Base-by-base conservation (phyloP, 31 red algal genomes). In the Pterothamnion heteromorphum region DNA sequence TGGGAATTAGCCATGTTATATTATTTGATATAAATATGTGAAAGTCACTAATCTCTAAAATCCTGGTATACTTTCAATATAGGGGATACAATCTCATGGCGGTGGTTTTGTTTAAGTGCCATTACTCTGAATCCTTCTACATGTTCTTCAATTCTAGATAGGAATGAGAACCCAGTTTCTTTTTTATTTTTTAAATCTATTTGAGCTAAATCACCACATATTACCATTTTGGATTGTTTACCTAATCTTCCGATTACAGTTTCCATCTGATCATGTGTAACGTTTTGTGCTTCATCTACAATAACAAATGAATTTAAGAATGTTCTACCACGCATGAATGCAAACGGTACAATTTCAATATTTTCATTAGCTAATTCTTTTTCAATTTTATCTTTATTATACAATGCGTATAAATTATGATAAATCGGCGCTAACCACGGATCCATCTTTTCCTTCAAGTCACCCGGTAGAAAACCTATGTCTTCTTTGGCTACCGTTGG, bases 221-320 rank as follows among this genome's bases (percentile, higher is more conserved):
- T 41, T 23, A 93, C 35, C 22, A 34, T 44, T 74, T 80, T 43
- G 23, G 84, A 74, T 27, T 39, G 57, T 37, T 26, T 18, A 76
- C 92, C 92, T 32, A 89, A 20, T 22, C 92, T 21, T 14, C 83
- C 88, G 36, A 93, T 23, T 20, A 93, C 20, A n/a, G 43, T 89
- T 72, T 88, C 71, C 92, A 93, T 93, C 51, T 93, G 92, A 33
- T 27, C 30, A 28, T 43, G 33, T 33, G 92, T 89, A 22, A 80
- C 86, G 44, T 92, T 92, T 87, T 92, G 91, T 23, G 34, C 39
- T 87, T 92, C 91, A 87, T 92, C 91, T 27, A 92, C 39, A 72
- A 92, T 92, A 31, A 92, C 37, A 43, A 44, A 86, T 22, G 91
- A 23, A 35, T 87, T 33, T 21, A 21, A 31, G 30, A 92, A 43